Evolutionary conservation across 805 yeast species (phyloP), one percentile per base, ranked within the genome.

Genomic region (Tetrapisispora taiwanensis): DNA sequence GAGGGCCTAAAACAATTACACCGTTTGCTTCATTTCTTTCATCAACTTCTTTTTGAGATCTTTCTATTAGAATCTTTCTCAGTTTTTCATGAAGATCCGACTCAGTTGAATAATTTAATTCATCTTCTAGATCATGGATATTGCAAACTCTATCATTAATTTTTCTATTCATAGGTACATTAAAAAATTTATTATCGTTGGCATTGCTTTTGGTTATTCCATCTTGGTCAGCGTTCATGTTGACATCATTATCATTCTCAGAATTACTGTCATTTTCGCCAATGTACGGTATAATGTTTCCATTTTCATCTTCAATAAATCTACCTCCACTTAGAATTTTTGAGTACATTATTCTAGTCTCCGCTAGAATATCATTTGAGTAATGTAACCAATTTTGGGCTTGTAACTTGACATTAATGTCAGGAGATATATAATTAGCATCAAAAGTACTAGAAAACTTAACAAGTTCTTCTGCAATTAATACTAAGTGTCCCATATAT

Each of bases 381-480:
- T 58, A 53, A 43, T 47, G 54, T 15, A 48, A 41, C 65, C 65
- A 60, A 30, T 55, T 57, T 17, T 50, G 45, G 22, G 53, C 54
- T 28, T 50, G 52, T 31, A 59, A 35, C 10, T 51, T 49, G 2
- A 42, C 42, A 42, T 49, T 54, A 4, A 58, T 60, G 36, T 52
- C 59, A n/a, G 58, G 55, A 4, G 65, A 58, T 1, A 60, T 59
- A 24, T 55, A 44, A 34, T 60, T 62, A 1, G 54, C 58, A 45
- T 60, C 59, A 39, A 58, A 71, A 2, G 75, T 65, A 38, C 59
- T 59, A 3, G 71, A 67, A 62, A 90, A 90, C 61, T 90, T 90
- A 39, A 88, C 95, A 44, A 90, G 87, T 62, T 90, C 98, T 60
- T 90, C 97, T 43, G 95, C 88, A 43, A 90, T 85, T 43, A 90